Evolutionary conservation across 2,329 filamentous ascomycete species (phyloP).

Genomic region (Colletotrichum brevisporum): DNA sequence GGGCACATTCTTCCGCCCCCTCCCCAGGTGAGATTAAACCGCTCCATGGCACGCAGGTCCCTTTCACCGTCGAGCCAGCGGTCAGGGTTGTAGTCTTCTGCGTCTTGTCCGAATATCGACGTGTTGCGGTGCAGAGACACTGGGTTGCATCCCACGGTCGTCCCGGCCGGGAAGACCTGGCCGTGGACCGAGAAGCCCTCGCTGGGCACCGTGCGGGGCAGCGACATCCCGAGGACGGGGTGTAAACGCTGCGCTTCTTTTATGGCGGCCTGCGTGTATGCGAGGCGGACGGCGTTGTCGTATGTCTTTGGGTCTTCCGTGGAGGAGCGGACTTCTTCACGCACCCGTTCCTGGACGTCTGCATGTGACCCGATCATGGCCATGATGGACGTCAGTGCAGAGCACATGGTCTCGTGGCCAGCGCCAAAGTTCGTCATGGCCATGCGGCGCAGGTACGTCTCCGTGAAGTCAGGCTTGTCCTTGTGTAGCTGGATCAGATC

Average conservation of each 20-base stretch:
- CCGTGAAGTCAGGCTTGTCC: constrained; percentile 60
- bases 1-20: constrained; percentile 66
- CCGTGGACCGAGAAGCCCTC: constrained; percentile 56
- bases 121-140: constrained; percentile 64
- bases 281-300: constrained; percentile 45
- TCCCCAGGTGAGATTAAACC: constrained; percentile 66
- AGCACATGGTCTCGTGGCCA: constrained; percentile 68
- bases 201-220: constrained; percentile 61
- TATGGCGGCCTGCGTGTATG: constrained; percentile 60
- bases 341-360: constrained; percentile 50
- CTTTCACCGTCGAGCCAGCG: constrained; percentile 60
- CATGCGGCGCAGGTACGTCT: constrained; percentile 64
- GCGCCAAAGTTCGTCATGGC: constrained; percentile 70
- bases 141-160: constrained; percentile 66
- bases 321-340: constrained; percentile 46
- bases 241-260: constrained; percentile 66
- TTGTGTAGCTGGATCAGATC: constrained; percentile 63
- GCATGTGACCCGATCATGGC: constrained; percentile 60
- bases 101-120: constrained; percentile 63
- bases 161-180: constrained; percentile 57
- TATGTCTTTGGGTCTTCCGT: constrained; percentile 42
- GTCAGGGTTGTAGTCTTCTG: constrained; percentile 59
- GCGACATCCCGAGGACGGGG: constrained; percentile 66
- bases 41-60: constrained; percentile 57
- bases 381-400: constrained; percentile 64